These are phyloP conservation scores for Celoporthe dispersa DNA, from an alignment of 2,329 filamentous ascomycete species.

Conservation along the genomic window DNA sequence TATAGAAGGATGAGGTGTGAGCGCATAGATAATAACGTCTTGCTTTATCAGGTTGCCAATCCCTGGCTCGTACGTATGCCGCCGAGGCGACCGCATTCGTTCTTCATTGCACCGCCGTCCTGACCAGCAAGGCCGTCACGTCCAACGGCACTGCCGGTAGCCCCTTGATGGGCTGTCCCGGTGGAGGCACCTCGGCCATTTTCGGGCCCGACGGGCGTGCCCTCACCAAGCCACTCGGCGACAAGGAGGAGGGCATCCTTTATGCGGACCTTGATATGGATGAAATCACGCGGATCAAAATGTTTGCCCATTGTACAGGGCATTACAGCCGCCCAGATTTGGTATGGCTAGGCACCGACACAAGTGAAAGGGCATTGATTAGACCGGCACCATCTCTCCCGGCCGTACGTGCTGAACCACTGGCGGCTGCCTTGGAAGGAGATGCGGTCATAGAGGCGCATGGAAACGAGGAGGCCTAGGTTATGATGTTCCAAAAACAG, in stretches of 20 bases:
- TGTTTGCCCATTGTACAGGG: constrained; percentile 20
- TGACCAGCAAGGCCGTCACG: constrained; percentile 15
- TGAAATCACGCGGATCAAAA: constrained; percentile 19
- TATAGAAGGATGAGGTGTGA: no score
- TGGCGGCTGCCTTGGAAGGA: no score
- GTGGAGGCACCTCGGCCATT: background rate
- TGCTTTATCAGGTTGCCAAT: constrained; percentile 44
- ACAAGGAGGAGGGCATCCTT: constrained; percentile 32
- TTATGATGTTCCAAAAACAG: no score
- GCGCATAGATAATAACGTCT: no score
- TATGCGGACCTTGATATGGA: constrained; percentile 11
- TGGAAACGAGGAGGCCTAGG: no score
- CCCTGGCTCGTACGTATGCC: constrained; percentile 57
- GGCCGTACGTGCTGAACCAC: no score
- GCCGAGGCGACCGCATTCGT: constrained; percentile 61
- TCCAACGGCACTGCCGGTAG: constrained; percentile 32
- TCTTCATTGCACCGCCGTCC: constrained; percentile 53
- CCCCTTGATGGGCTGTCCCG: constrained; percentile 3
- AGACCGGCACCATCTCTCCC: no score
- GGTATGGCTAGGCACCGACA: constrained; percentile 34
- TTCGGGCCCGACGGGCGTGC: constrained; percentile 21
- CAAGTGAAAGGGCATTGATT: constrained; percentile 34
- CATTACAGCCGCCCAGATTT: constrained; percentile 26
- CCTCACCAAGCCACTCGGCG: constrained; percentile 22
- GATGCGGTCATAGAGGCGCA: no score